Percentiles rank a stretch among this genome's conserved stretches.
Conservation (phyloP, 2,329 filamentous ascomycete species). For the Chaetomium strumarium region DNA sequence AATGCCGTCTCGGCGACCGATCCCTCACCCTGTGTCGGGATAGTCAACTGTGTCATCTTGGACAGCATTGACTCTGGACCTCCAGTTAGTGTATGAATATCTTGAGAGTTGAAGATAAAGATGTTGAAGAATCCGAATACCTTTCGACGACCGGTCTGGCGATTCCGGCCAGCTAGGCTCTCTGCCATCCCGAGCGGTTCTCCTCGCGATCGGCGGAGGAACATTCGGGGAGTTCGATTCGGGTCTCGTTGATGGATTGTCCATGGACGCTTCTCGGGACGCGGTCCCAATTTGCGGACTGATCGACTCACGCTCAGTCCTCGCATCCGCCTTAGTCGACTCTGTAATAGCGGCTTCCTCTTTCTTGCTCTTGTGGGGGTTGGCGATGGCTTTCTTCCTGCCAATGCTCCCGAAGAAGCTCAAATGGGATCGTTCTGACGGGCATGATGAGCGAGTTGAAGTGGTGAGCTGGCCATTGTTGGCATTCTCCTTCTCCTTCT, state of each 20-base stretch:
- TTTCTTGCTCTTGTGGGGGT: slow-evolving; percentile 15
- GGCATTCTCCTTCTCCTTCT: slow-evolving; percentile 21
- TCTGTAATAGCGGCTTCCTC: neutral
- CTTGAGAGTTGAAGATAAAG: neutral
- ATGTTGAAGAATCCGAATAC: slow-evolving; percentile 21
- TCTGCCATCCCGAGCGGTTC: neutral
- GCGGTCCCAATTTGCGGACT: neutral
- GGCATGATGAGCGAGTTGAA: slow-evolving; percentile 41
- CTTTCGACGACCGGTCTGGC: slow-evolving; percentile 30
- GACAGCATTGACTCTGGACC: slow-evolving; percentile 41
- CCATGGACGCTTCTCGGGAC: neutral
- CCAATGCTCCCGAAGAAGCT: slow-evolving; percentile 40
- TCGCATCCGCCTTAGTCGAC: neutral
- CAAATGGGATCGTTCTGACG: slow-evolving; percentile 36
- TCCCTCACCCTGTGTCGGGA: slow-evolving; percentile 28
- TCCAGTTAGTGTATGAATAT: slow-evolving; percentile 4
- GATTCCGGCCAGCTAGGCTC: slow-evolving; percentile 5
- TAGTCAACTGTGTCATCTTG: slow-evolving; percentile 33
- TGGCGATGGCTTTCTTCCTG: slow-evolving; percentile 30
- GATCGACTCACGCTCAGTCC: slow-evolving; percentile 2
- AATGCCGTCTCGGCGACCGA: slow-evolving; percentile 27
- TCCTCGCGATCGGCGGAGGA: neutral
- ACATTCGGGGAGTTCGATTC: neutral
- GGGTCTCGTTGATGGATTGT: neutral
- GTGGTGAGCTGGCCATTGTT: slow-evolving; percentile 31